Evolutionary conservation across 2,329 filamentous ascomycete genomes (phyloP), one percentile per base, ranked within the genome.

Genomic region (Trichoderma koningiopsis): DNA sequence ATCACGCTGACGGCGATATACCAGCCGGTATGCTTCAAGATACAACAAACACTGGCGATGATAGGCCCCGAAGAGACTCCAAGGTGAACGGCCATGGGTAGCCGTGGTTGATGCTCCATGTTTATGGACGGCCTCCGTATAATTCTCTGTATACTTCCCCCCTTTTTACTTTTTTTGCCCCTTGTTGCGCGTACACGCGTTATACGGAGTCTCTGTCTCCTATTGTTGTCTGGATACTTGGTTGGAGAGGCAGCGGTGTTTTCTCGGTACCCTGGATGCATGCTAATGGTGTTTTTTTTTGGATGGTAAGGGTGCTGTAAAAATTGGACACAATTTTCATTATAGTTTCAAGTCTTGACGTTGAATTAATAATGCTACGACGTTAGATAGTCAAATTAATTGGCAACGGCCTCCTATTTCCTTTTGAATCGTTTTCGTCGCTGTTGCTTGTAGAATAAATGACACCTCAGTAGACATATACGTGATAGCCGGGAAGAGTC

Each of bases 11-110:
- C 40, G 75, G 74, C 29, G 72, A 73, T 16, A 76, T 72, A 63
- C 76, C 75, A 7, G 74, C 71, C 57, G 73, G 73, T 63, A 76
- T 78, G 67, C 76, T 79, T 66, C 76, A 77, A 73, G 79, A 82
- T 70, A 77, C 76, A 72, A 77, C 75, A 19, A 79, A 79, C 69
- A 73, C 77, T 24, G 75, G 76, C 70, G 74, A 76, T 65, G 55
- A 70, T 57, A 78, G 78, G 70, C 78, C 80, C 68, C 75, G 74
- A 16, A 80, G 77, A 70, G 74, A 75, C 5, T 65, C 66, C 47
- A 79, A 80, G 70, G 68, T 76, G 29, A 83, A 83, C 52, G 81
- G 81, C 49, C 61, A 19, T 31, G 31, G 43, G 16, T 14, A 65
- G n/a, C 10, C 35, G 61, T 29, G 24, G 8, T 65, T 33, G 10